Evolutionary conservation across 1,284 basidiomycete genomes (phyloP), one percentile per base, ranked within the genome.

Genomic region (Ustilago curta): DNA sequence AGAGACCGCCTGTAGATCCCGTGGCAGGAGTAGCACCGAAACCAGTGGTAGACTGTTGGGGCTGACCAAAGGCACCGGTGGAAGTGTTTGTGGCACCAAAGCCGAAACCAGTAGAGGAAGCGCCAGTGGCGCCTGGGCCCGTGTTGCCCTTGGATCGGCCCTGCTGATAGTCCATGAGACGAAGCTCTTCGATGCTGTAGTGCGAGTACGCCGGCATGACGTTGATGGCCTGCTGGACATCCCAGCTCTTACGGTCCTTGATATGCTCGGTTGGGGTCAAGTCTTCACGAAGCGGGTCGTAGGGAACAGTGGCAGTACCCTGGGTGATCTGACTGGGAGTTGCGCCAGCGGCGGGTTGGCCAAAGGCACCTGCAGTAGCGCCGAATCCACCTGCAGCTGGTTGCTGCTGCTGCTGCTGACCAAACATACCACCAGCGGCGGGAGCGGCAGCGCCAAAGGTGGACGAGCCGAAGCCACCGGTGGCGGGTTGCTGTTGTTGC

Each of bases 111-210:
- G 71, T 67, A 25, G 70, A 59, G 23, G 62, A 59, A 18, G 76
- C 59, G 2, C 65, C 68, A 3, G 70, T 47, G 21, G 76, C 68
- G 18, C 61, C 73, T 21, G 78, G 78, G 8, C 74, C 79, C 8
- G 71, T 69, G 39, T 72, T 78, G 62, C 79, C 79, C 43, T 79
- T 78, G 25, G 57, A 62, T 29, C 79, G 59, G 9, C 79, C 79
- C 51, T 80, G 79, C 53, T 75, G 77, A 48, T 78, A 78, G 68
- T 81, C 79, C 70, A 77, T 77, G 29, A 79, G 70, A 29, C 79
- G 70, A 23, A 81, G 77, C 62, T 81, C 79, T 45, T 81, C 79
- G 19, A 74, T 57, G 69, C 79, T 80, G 67, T 77, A 53, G 39
- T 57, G 71, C 32, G 60, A 56, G 59, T 80, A 80, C 14, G 77